A percentile compares a stretch with the other conserved stretches of the same genome.
Conservation (phyloP, 108 stramenopile species). For the Nitzschia sp. region DNA sequence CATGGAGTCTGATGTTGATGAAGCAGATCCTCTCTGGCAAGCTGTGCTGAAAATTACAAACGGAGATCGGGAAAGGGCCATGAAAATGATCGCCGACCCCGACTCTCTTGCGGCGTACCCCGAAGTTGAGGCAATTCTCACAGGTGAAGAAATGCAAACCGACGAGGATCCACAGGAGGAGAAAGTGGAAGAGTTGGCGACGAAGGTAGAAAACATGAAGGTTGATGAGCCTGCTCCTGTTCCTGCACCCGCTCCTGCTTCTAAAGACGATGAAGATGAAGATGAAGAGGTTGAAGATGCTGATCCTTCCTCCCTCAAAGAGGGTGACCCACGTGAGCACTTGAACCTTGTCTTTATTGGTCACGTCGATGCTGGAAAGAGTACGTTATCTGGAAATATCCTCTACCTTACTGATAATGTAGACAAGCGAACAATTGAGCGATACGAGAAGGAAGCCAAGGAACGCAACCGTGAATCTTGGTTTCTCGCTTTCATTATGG, state of each 20-base stretch:
- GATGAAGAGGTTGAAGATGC: slow-evolving; percentile 41
- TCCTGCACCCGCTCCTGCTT: slow-evolving; percentile 21
- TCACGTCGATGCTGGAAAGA: slow-evolving; percentile 99
- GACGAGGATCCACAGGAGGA: slow-evolving; percentile 26
- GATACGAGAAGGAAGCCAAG: slow-evolving; percentile 98
- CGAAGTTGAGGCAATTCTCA: slow-evolving; percentile 63
- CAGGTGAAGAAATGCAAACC: slow-evolving; percentile 4
- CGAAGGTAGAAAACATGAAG: slow-evolving; percentile 50
- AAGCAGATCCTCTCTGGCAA: slow-evolving; percentile 86
- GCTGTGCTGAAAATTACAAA: slow-evolving; percentile 76
- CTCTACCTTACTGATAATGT: slow-evolving; percentile 97
- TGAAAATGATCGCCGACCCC: slow-evolving; percentile 75
- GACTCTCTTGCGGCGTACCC: slow-evolving; percentile 76
- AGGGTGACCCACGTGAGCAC: slow-evolving; percentile 98
- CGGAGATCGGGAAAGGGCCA: slow-evolving; percentile 71
- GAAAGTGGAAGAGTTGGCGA: slow-evolving; percentile 27
- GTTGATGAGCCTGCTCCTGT: slow-evolving; percentile 35
- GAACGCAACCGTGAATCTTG: slow-evolving; percentile 99
- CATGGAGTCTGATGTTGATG: slow-evolving; percentile 59
- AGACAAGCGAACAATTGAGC: slow-evolving; percentile 98
- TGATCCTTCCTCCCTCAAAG: slow-evolving; percentile 43
- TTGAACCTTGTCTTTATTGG: slow-evolving; percentile 98
- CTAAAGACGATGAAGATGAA: slow-evolving; percentile 40
- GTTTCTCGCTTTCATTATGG: slow-evolving; percentile 99
- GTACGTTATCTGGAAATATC: slow-evolving; percentile 96